phyloP scores from a whole-genome alignment of 192 early-diverging fungal species.

The Geranomyces variabilis region DNA sequence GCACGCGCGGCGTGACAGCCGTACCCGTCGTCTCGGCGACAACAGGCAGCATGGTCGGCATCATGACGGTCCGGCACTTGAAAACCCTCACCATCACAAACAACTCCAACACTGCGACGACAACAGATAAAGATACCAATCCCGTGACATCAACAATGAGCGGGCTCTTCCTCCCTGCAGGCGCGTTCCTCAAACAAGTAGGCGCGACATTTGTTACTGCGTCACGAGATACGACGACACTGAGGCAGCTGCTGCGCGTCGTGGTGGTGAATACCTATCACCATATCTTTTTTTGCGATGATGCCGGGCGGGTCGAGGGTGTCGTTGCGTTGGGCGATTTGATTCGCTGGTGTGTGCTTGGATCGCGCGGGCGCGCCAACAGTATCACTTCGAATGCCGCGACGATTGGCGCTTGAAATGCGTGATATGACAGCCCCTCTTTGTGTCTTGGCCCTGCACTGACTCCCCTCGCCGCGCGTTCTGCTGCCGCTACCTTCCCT shows the following conservation, averaged over 20 bases:
- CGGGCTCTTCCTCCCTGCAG: constrained; percentile 32
- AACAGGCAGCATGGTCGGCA: constrained; percentile 7
- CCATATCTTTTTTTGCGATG: constrained; percentile 38
- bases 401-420: too few species aligned
- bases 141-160: neutral
- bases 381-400: too few species aligned
- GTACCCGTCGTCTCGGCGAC: constrained; percentile 20
- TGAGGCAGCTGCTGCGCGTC: constrained; percentile 31
- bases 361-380: too few species aligned
- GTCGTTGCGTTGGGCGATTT: constrained; percentile 40
- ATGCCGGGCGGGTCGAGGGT: constrained; percentile 9
- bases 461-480: too few species aligned
- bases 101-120: neutral
- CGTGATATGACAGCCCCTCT: too few species aligned
- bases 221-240: constrained; percentile 11
- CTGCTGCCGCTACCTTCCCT: too few species aligned
- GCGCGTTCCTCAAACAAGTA: constrained; percentile 4
- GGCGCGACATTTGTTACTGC: constrained; percentile 23
- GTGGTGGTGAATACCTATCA: constrained; percentile 33
- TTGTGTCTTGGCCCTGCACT: too few species aligned
- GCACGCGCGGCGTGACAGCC: constrained; percentile 24
- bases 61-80: constrained; percentile 31
- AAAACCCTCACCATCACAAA: constrained; percentile 3
- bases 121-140: too few species aligned
- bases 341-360: constrained; percentile 12